A percentile compares a stretch with the other conserved stretches of the same genome.
Conservation (phyloP, 345 rosid species). For the Mallotus nudiflorus region DNA sequence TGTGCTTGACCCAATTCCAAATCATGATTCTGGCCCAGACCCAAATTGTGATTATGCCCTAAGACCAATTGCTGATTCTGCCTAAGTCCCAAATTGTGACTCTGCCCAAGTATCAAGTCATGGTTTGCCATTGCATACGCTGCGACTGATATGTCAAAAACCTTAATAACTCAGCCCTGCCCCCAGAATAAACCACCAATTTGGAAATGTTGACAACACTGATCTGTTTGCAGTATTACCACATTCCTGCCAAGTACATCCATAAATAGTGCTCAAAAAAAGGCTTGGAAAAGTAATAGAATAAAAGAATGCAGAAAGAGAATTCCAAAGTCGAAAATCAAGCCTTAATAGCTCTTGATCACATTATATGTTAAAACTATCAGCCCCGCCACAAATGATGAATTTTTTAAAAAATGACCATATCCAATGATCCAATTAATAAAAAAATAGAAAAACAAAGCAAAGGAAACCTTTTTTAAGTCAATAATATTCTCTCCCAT, state of each 20-base stretch:
- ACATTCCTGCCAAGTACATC: slow-evolving; percentile 10
- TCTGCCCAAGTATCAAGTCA: slow-evolving; percentile 76
- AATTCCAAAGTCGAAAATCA: neutral
- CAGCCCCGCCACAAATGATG: neutral
- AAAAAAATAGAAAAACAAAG: neutral
- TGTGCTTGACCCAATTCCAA: slow-evolving; percentile 63
- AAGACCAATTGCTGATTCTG: slow-evolving; percentile 71
- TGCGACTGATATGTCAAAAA: neutral
- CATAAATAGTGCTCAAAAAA: neutral
- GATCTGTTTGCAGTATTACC: neutral
- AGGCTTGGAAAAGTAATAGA: neutral
- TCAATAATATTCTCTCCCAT: neutral
- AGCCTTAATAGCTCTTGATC: neutral
- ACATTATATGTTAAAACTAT: neutral
- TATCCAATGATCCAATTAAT: neutral
- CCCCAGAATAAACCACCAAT: slow-evolving; percentile 1
- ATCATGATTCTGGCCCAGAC: slow-evolving; percentile 61
- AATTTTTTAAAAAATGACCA: neutral
- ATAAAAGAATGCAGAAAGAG: neutral
- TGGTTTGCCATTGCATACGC: slow-evolving; percentile 63
- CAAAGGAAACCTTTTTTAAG: neutral
- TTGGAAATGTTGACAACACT: neutral
- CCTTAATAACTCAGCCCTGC: neutral
- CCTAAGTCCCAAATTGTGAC: slow-evolving; percentile 52
- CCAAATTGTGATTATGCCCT: slow-evolving; percentile 64